Base-by-base conservation (phyloP, 202 grass and related monocot species). In the Hordeum pubiflorum region DNA sequence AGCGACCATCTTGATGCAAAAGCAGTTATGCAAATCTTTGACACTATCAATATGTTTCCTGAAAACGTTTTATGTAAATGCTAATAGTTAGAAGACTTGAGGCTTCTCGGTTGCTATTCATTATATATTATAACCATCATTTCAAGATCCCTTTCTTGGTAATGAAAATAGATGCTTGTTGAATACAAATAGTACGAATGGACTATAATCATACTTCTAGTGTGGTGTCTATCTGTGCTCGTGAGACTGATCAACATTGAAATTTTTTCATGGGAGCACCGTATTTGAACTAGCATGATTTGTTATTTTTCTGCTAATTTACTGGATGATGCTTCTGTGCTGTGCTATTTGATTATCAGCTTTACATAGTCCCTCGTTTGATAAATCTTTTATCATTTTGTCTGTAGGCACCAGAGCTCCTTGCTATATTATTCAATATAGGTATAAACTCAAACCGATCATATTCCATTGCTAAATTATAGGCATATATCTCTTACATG, bases 331-430 rank as follows among this genome's bases (percentile, higher is more conserved):
- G 32, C 32, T 62, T 79, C 10, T 69, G 5, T 18, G 21, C 39
- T 23, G 10, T 50, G 6, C 52, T 58, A 3, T 72, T 63, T 72
- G 32, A 23, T 36, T 74, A 73, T 58, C 24, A 66, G n/a, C 18
- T 64, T 74, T 46, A 9, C 55, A 17, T 10, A 78, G 26, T 72
- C 64, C 11, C 61, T 11, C 10, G 20, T 63, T 63, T 81, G 72
- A 77, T 76, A 46, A 41, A 48, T 82, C 41, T 77, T 69, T 76
- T 83, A 48, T 43, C 27, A 65, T 17, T 81, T 91, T 64, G 20
- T 87, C 22, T 94, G 88, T 80, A 97, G 94, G 91, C 90, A 83
- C 88, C 91, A 62, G 94, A 94, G 46, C 71, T 97, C 40, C 90
- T 97, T 78, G 62, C 62, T 76, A 79, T 93, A 27, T 84, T 97